Conservation (phyloP, 2,329 filamentous ascomycete species). For the Aspergillus brunneoviolaceus region DNA sequence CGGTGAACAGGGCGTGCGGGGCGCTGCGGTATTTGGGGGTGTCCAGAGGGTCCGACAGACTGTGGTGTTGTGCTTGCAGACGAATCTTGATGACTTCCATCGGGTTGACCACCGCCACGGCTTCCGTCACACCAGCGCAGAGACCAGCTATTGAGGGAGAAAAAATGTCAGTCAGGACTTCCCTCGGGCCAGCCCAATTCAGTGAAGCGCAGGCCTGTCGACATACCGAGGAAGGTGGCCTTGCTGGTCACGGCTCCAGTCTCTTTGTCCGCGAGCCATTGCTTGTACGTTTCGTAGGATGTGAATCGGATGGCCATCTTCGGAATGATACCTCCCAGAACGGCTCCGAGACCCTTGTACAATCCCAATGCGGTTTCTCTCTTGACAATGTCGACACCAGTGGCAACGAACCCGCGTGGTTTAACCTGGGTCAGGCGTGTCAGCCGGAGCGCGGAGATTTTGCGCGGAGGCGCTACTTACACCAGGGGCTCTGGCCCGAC, state of each 20-base stretch:
- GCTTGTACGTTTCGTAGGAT: constrained; percentile 94
- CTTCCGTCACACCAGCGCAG: constrained; percentile 90
- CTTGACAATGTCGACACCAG: constrained; percentile 80
- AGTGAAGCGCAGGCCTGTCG: background rate
- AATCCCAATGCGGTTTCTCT: constrained; percentile 88
- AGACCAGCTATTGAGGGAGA: constrained; percentile 65
- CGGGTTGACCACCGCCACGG: constrained; percentile 91
- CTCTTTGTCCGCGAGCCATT: constrained; percentile 67
- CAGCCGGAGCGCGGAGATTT: constrained; percentile 8
- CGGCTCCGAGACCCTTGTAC: constrained; percentile 97
- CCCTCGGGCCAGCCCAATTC: background rate
- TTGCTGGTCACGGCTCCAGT: constrained; percentile 68
- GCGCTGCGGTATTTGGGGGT: constrained; percentile 97
- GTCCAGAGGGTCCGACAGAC: constrained; percentile 94
- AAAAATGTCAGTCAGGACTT: constrained; percentile 6
- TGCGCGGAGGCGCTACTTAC: constrained; percentile 45
- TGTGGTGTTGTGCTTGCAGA: constrained; percentile 96
- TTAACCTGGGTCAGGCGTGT: constrained; percentile 52
- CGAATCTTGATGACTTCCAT: constrained; percentile 99
- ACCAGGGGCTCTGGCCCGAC: constrained; percentile 77
- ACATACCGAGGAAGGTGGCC: constrained; percentile 68
- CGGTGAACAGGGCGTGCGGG: constrained; percentile 77
- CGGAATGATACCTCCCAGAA: constrained; percentile 91
- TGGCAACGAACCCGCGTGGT: constrained; percentile 81
- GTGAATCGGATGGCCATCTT: constrained; percentile 99